A percentile compares a stretch with the other conserved stretches of the same genome.
These are phyloP conservation scores for Vaccinium vitisidaea DNA, from an alignment of 148 eudicot genomes.

Conservation along the genomic window DNA sequence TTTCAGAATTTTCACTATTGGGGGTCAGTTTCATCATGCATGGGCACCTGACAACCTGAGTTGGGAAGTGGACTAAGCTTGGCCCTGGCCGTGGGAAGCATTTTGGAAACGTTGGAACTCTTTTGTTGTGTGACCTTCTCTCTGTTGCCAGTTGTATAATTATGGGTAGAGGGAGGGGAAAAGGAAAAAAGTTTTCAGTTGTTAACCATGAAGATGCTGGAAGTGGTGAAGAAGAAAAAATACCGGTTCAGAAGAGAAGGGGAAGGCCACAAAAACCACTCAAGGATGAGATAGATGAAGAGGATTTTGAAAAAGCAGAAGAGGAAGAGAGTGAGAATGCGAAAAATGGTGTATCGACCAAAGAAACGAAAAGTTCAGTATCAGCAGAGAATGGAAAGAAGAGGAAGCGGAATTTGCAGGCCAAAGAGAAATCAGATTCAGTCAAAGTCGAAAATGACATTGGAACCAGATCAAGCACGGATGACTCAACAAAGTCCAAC, in stretches of 20 bases:
- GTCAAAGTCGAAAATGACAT: constrained; percentile 47
- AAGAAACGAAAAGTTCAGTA: constrained; percentile 29
- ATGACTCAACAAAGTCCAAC: constrained; percentile 41
- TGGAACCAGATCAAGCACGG: constrained; percentile 41
- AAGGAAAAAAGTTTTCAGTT: constrained; percentile 65
- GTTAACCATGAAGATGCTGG: constrained; percentile 60
- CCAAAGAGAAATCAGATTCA: constrained; percentile 39
- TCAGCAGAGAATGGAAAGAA: constrained; percentile 47
- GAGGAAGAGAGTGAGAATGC: constrained; percentile 46
- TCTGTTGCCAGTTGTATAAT: constrained; percentile 7
- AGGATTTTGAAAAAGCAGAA: constrained; percentile 41
- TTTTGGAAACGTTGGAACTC: not conserved
- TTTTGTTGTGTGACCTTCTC: not conserved
- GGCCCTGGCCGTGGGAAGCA: not conserved
- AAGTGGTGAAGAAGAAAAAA: constrained; percentile 82
- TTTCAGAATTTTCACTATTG: constrained; percentile 16
- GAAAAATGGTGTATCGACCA: constrained; percentile 27
- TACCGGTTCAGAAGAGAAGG: constrained; percentile 80
- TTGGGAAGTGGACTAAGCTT: not conserved
- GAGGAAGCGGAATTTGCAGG: constrained; percentile 46
- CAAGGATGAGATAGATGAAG: constrained; percentile 56
- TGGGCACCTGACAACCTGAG: not conserved
- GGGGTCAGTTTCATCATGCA: not conserved
- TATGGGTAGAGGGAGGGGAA: constrained; percentile 83
- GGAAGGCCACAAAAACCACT: constrained; percentile 74